Evolutionary conservation across 1,284 basidiomycete species (phyloP).

Genomic region (Sporisorium graminicola): DNA sequence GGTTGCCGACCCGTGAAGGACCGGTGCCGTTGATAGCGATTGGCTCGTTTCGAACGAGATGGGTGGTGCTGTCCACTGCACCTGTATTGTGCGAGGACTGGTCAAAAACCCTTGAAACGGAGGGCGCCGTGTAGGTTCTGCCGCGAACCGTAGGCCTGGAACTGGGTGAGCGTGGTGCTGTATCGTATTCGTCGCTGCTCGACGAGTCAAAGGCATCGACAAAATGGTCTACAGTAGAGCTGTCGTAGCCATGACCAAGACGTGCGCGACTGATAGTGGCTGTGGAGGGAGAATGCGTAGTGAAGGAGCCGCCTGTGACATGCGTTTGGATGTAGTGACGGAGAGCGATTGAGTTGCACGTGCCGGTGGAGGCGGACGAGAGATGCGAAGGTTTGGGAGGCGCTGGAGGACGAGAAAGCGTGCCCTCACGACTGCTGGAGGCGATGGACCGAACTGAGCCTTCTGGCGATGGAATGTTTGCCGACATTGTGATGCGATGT

Average conservation of each 20-base stretch:
- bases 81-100: slow-evolving; percentile 18
- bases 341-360: slow-evolving; percentile 59
- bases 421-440: slow-evolving; percentile 28
- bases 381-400: slow-evolving; percentile 59
- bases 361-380: slow-evolving; percentile 55
- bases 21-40: slow-evolving; percentile 40
- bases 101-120: slow-evolving; percentile 37
- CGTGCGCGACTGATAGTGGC: slow-evolving; percentile 36
- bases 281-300: slow-evolving; percentile 22
- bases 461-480: slow-evolving; percentile 15
- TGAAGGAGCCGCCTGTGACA: slow-evolving; percentile 46
- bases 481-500: slow-evolving; percentile 1
- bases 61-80: slow-evolving; percentile 20
- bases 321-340: slow-evolving; percentile 55
- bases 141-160: slow-evolving; percentile 23
- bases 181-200: slow-evolving; percentile 26
- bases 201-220: slow-evolving; percentile 36
- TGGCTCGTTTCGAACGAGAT: slow-evolving; percentile 36
- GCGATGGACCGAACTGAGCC: slow-evolving; percentile 26
- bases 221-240: slow-evolving; percentile 32
- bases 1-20: slow-evolving; percentile 40
- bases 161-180: neutral
- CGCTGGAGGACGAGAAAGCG: slow-evolving; percentile 46
- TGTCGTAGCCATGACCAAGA: slow-evolving; percentile 42
- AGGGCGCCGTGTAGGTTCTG: slow-evolving; percentile 47